Evolutionary conservation across 2,329 filamentous ascomycete genomes (phyloP), one percentile per base, ranked within the genome.

Genomic region (Sclerotinia sclerotiorum): DNA sequence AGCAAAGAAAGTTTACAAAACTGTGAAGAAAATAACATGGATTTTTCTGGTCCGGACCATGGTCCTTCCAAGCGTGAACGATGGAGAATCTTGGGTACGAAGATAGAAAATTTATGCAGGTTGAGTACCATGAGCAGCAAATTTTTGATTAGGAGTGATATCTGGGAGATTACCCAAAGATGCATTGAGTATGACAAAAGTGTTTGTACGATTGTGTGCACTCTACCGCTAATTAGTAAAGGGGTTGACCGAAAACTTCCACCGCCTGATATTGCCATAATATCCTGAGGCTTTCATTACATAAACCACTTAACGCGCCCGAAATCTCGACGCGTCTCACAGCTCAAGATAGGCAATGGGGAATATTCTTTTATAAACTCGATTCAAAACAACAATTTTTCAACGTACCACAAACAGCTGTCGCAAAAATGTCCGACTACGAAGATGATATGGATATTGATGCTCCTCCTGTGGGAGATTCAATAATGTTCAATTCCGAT

Each of bases 381-480:
- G 63, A 48, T 48, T 62, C 48, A 32, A 19, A 29, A 32, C 13
- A 44, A 19, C 11, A 29, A 32, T 19, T 7, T 67, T 62, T 57
- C 46, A 32, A 19, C 48, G 35, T 8, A 35, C 5, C 39, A 21
- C 15, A 63, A 24, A 29, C n/a, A 57, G 19, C 5, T 11, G 15
- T 42, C 35, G 21, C 48, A 71, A 80, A 67, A 42, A 85, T 85
- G 84, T 85, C 84, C 0, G 84, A 85, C 74, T 82, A 80, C 73
- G 84, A 84, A 68, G 88, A 91, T 80, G 87, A 88, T 71, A 90
- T 92, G 87, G 89, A 91, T 73, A 79, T 90, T 65, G 89, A 90
- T 80, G 84, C 81, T 65, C 82, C 84, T 48, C 80, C 80, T 42
- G 80, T 81, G 69, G 82, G 84, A 72, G 79, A 80, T 69, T 78